Evolutionary conservation across 2,329 filamentous ascomycete genomes (phyloP), one percentile per base, ranked within the genome.

Genomic region (Gliomastix tumulicola): DNA sequence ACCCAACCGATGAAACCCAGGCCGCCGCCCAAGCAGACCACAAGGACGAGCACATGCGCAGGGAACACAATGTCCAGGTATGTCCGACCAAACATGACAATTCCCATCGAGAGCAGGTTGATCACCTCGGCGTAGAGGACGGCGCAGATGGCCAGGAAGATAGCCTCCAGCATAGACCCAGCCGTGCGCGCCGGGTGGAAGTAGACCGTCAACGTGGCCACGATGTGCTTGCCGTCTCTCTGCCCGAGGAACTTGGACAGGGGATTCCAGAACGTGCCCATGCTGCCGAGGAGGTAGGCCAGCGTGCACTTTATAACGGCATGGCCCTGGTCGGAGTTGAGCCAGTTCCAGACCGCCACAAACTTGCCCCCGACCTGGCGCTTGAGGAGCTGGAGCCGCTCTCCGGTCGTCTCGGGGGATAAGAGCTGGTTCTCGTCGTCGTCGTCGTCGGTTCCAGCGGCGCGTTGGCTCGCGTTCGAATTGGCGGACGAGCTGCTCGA

Each of bases 151-250:
- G 87, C 86, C 40, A 92, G 79, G 22, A 89, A 62, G 10, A 83
- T 75, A 4, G 88, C 89, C 59, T 95, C 86, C 40, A 87, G 74
- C 88, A 96, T 95, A 46, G 85, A 92, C 1, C 90, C 90, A 19
- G 82, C 76, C 15, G 87, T 87, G 40, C 90, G 74, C 6, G 88
- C 86, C 5, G 90, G 88, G 56, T 96, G 88, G 51, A 96, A 97
- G 54, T 95, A 97, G 10, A 96, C 89, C 1, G 88, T 94, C 40
- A 96, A 79, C 3, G 90, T 96, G 21, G 88, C 88, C 35, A 95
- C 88, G 53, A 95, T 82, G 60, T 96, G 90, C 55, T 96, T 96
- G 35, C 88, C 88, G 60, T 95, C 89, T 53, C 88, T 84, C 44
- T 82, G 72, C 10, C 90, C 90, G 13, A 96, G 68, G 39, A 88